phyloP scores from a whole-genome alignment of 2,329 filamentous ascomycete species.

The Alternaria arborescens region DNA sequence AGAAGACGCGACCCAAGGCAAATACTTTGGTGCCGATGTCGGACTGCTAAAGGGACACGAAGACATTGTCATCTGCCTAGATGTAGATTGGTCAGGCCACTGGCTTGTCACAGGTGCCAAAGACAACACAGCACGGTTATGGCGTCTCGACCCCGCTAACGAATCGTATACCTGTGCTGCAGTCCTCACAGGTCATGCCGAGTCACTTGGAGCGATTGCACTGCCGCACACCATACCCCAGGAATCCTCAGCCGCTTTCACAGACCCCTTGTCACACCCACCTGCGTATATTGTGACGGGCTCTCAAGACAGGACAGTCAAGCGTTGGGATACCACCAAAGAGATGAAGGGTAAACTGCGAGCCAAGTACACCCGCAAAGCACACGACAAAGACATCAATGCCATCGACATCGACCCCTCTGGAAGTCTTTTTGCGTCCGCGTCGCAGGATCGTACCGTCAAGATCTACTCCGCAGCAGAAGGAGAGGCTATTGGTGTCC shows the following conservation, averaged over 20 bases:
- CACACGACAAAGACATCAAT: constrained; percentile 99
- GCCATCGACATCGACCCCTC: constrained; percentile 82
- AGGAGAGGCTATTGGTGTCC: constrained; percentile 88
- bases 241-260: constrained; percentile 73
- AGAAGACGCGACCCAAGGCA: constrained; percentile 44
- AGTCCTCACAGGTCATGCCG: constrained; percentile 88
- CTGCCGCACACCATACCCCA: constrained; percentile 76
- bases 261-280: constrained; percentile 78
- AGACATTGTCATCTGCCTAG: constrained; percentile 93
- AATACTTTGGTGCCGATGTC: constrained; percentile 89
- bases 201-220: constrained; percentile 89
- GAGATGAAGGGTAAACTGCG: constrained; percentile 64
- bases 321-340: constrained; percentile 80
- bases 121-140: constrained; percentile 92
- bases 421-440: constrained; percentile 87
- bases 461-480: constrained; percentile 95
- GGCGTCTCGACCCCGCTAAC: constrained; percentile 81
- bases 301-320: constrained; percentile 94
- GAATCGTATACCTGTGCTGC: constrained; percentile 81
- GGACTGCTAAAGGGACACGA: constrained; percentile 87
- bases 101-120: constrained; percentile 97
- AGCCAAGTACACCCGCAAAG: constrained; percentile 87
- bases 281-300: constrained; percentile 88
- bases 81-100: constrained; percentile 95
- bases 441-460: constrained; percentile 94